Conservation (phyloP, 2,329 filamentous ascomycete genomes). For the Hypoxylon sp. region DNA sequence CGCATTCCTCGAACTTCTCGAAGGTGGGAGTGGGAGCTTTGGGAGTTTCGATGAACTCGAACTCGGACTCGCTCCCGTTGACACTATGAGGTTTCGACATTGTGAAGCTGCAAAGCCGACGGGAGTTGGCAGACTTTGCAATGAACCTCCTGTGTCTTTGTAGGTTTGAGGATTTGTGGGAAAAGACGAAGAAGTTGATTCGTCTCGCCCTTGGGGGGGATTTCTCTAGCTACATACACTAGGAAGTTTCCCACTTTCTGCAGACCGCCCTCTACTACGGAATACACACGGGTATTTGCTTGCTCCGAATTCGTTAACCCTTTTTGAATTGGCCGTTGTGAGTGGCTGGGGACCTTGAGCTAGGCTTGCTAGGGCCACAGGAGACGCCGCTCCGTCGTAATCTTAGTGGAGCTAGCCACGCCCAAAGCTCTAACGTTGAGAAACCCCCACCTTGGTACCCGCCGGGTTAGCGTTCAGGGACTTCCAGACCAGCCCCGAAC, state of each 20-base stretch:
- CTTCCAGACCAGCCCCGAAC: slow-evolving; percentile 1
- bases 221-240: too few species aligned
- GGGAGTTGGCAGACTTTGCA: slow-evolving; percentile 36
- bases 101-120: slow-evolving; percentile 51
- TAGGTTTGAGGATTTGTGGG: slow-evolving; percentile 36
- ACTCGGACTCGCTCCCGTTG: slow-evolving; percentile 65
- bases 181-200: slow-evolving; percentile 29
- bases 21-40: slow-evolving; percentile 62
- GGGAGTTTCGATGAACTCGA: slow-evolving; percentile 74
- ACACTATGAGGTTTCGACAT: slow-evolving; percentile 63
- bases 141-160: slow-evolving; percentile 27
- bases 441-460: slow-evolving; percentile 17
- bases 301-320: slow-evolving; percentile 31
- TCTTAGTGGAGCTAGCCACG: slow-evolving; percentile 27
- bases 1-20: slow-evolving; percentile 66
- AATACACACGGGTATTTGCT: too few species aligned
- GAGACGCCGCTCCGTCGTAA: slow-evolving; percentile 36
- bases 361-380: slow-evolving; percentile 36
- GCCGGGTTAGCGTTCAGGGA: slow-evolving; percentile 1
- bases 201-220: slow-evolving; percentile 25
- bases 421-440: slow-evolving; percentile 15
- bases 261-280: slow-evolving; percentile 48
- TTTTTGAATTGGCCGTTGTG: slow-evolving; percentile 39
- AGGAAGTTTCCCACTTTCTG: slow-evolving; percentile 39
- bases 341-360: slow-evolving; percentile 41